Evolutionary conservation across 495 filamentous ascomycete species (phyloP).

Genomic region (Penicillium daleae): DNA sequence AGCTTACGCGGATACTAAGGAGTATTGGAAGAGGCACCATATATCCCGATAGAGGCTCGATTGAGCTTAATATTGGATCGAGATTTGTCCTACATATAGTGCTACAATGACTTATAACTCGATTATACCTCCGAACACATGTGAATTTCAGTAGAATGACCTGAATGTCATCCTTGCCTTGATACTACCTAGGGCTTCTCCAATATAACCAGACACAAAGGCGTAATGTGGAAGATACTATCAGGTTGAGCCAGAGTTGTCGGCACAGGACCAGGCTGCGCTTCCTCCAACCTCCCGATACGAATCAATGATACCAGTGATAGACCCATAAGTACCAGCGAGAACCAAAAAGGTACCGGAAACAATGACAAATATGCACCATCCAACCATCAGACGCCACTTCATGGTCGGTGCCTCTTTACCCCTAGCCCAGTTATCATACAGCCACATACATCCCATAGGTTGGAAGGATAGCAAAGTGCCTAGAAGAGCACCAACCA

Average conservation of each 20-base stretch:
- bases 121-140: neutral
- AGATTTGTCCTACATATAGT: neutral
- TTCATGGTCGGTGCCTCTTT: constrained; percentile 22
- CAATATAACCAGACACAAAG: no score
- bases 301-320: constrained; percentile 55
- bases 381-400: constrained; percentile 35
- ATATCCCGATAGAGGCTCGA: neutral
- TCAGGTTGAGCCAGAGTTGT: constrained; percentile 24
- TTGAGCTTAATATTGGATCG: neutral
- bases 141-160: neutral
- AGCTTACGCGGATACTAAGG: constrained; percentile 14
- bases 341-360: constrained; percentile 54
- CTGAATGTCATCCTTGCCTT: neutral
- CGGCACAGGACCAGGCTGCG: constrained; percentile 38
- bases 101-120: neutral
- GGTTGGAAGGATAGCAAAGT: constrained; percentile 47
- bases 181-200: no score
- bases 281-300: constrained; percentile 38
- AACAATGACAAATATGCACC: constrained; percentile 32
- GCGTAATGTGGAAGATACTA: no score
- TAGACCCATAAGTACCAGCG: constrained; percentile 60
- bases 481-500: constrained; percentile 62
- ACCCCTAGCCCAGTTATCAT: constrained; percentile 52
- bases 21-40: constrained; percentile 15
- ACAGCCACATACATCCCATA: constrained; percentile 51